Evolutionary conservation across 768 basidiomycete species (phyloP).

Genomic region (Serendipita vermifera): DNA sequence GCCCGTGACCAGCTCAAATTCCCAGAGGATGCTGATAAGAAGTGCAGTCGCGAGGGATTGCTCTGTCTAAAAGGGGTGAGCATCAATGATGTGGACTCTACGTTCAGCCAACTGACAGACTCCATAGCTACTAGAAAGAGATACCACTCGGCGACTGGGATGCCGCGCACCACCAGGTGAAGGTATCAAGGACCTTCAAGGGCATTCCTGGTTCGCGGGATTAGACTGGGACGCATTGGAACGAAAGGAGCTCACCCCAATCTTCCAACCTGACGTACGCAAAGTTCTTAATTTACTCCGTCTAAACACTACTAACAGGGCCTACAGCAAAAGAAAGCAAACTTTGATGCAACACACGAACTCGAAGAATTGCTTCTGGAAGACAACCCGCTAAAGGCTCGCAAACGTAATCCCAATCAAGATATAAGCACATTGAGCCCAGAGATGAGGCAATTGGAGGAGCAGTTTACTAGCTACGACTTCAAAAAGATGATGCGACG

Average conservation of each 20-base stretch:
- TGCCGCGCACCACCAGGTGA: constrained; percentile 71
- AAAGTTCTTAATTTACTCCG: constrained; percentile 28
- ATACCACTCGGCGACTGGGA: constrained; percentile 64
- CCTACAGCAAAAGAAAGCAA: constrained; percentile 90
- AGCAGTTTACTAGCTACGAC: constrained; percentile 92
- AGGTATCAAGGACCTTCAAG: constrained; percentile 63
- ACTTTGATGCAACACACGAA: constrained; percentile 98
- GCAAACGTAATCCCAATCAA: constrained; percentile 79
- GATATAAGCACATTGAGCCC: constrained; percentile 73
- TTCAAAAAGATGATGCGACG: constrained; percentile 84
- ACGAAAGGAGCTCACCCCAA: constrained; percentile 49
- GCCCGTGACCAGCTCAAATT: constrained; percentile 75
- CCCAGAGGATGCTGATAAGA: constrained; percentile 78
- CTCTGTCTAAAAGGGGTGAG: constrained; percentile 66
- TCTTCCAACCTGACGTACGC: constrained; percentile 88
- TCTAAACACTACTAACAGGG: background rate
- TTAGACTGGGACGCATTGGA: constrained; percentile 74
- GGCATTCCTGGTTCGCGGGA: constrained; percentile 71
- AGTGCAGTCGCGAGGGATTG: constrained; percentile 64
- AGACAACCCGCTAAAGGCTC: constrained; percentile 93
- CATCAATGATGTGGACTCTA: constrained; percentile 26
- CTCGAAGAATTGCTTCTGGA: constrained; percentile 90
- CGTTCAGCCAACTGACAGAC: background rate
- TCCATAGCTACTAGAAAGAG: constrained; percentile 71
- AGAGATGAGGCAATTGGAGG: constrained; percentile 97